Base-by-base conservation (phyloP, 192 early-diverging fungal genomes). In the Phycomyces nitens region DNA sequence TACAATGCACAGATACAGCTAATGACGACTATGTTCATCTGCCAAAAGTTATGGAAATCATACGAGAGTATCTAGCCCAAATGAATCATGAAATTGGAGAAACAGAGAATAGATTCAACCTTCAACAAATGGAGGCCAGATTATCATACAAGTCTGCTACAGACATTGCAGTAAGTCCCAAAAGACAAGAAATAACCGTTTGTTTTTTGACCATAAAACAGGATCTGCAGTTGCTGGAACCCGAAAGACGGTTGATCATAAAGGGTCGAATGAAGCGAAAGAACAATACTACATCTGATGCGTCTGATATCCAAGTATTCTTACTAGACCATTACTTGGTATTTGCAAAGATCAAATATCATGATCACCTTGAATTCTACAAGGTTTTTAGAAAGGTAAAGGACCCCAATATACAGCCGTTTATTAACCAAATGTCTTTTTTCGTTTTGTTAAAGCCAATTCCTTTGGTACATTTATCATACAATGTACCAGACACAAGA, bases 41-140 rank as follows among this genome's bases (percentile, higher is more conserved):
- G 11, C 88, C 88, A 15, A 68, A 86, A 63, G 92, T 86, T 18
- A 78, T 94, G 15, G 77, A 64, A 15, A 84, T 85, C 38, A 88
- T 96, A 57, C 86, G 86, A 62, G 79, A 80, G 29, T 85, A 93
- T 68, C 79, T 96, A 49, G 71, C 76, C 26, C 83, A 86, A 39
- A 92, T 98, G 64, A 96, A 98, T 71, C 64, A 73, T 23, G 94
- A 93, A 72, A 88, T 92, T 8, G 96, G 96, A 15, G 89, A 88
- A 73, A 86, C 93, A 14, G 90, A 95, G 77, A 96, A 96, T 74
- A 69, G 77, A 16, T 84, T 98, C 63, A 89, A 92, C 63, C 75
- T 98, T 54, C 75, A 82, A 63, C 86, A 86, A 63, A 80, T 97
- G 34, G 76, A 88, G 41, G 82, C 89, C 52, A 78, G 86, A 63